These are phyloP conservation scores for Naganishia sp. DNA, from an alignment of 1,284 basidiomycete genomes.

Conservation along the genomic window DNA sequence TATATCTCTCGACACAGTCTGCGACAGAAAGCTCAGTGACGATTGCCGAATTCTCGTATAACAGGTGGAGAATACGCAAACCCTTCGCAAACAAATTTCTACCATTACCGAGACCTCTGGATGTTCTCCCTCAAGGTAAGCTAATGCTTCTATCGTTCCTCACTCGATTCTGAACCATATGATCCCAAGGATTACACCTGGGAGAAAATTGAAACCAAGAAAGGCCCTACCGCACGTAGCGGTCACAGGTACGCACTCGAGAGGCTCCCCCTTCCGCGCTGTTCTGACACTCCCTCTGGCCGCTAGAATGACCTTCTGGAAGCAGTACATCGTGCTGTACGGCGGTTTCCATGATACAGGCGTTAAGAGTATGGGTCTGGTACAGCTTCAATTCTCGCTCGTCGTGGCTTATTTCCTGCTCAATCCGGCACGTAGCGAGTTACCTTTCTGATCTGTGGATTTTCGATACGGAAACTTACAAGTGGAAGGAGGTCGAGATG, in stretches of 20 bases:
- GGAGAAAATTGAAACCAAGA: constrained; percentile 87
- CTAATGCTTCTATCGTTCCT: constrained; percentile 25
- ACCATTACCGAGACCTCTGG: constrained; percentile 89
- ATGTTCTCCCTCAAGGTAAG: constrained; percentile 55
- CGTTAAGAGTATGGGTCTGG: constrained; percentile 61
- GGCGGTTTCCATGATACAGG: constrained; percentile 86
- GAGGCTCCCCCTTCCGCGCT: not conserved
- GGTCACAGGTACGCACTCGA: constrained; percentile 68
- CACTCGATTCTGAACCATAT: constrained; percentile 27
- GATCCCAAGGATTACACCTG: constrained; percentile 63
- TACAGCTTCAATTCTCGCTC: not conserved
- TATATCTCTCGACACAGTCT: not conserved
- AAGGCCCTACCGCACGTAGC: constrained; percentile 75
- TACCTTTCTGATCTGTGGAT: constrained; percentile 87
- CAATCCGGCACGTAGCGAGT: constrained; percentile 59
- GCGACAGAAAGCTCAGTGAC: not conserved
- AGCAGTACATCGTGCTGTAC: constrained; percentile 80
- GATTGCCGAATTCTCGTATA: not conserved
- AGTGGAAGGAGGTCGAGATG: constrained; percentile 79
- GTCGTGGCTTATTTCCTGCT: not conserved
- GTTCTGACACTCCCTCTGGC: not conserved
- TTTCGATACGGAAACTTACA: constrained; percentile 84
- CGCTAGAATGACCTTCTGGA: constrained; percentile 85
- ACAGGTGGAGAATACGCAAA: constrained; percentile 82
- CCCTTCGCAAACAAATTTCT: constrained; percentile 80